Base-by-base conservation (phyloP, 73 alveolate species). In the Paramecium sexaurelia region DNA sequence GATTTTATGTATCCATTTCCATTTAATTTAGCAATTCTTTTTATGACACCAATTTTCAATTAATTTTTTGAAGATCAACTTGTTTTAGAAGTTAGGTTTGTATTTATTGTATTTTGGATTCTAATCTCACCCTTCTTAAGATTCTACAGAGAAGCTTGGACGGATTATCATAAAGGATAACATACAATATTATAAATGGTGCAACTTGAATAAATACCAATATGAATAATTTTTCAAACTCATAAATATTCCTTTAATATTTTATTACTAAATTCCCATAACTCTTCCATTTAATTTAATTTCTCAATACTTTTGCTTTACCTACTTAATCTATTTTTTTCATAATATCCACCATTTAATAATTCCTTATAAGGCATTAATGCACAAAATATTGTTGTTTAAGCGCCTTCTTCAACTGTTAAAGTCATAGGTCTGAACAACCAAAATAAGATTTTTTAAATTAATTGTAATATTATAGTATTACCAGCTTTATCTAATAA, bases 71-170 rank as follows among this genome's bases (percentile, higher is more conserved):
- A 36, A 11, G 20, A 39, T 27, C 17, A 33, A 1, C 32, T 22
- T 73, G 87, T 66, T 73, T 36, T 36, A 35, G 87, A 27, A 20
- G 19, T 73, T 11, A n/a, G 66, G 19, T 73, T 73, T 15, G 7
- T 27, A 27, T 73, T n/a, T 73, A 20, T 27, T 3, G 57, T 27
- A 36, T 33, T 39, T 10, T 36, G 55, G 90, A 39, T 78, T 17
- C 9, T 78, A 22, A 22, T 78, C 45, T 78, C 90, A 24, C 90
- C 90, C 8, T 78, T 41, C 27, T 78, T 78, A 45, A 78, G 90
- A 45, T 78, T 78, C 41, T 78, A 78, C 13, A 41, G 90, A 45
- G 90, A 78, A 43, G 33, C 29, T 2, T 78, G 90, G 90, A n/a
- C 90, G 7, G 90, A 78, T 9, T 17, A 78, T 24, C 43, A 78